Evolutionary conservation across 352 stramenopile genomes (phyloP).

Genomic region (Phytophthora sansomeana): DNA sequence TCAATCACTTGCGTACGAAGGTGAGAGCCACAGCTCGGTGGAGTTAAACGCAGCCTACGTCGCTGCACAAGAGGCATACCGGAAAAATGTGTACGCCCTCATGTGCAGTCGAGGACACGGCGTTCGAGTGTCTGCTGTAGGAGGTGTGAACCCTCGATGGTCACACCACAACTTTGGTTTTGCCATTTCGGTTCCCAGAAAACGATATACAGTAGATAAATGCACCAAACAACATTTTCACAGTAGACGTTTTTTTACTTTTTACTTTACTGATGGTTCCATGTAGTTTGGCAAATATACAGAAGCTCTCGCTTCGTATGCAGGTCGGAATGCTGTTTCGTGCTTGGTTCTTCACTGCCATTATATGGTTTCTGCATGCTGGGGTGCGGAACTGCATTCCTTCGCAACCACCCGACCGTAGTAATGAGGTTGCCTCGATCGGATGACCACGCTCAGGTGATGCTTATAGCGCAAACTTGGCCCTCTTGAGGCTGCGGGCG

Average conservation of each 20-base stretch:
- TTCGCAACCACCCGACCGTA: neutral
- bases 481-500: slow-evolving; percentile 26
- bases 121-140: slow-evolving; percentile 44
- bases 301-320: slow-evolving; percentile 37
- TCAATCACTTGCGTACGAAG: slow-evolving; percentile 31
- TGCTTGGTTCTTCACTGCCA: slow-evolving; percentile 26
- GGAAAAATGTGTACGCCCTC: slow-evolving; percentile 25
- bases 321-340: slow-evolving; percentile 19
- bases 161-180: no score
- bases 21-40: slow-evolving; percentile 11
- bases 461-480: slow-evolving; percentile 33
- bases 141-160: neutral
- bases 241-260: slow-evolving; percentile 26
- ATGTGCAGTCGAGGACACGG: slow-evolving; percentile 44
- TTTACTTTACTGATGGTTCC: slow-evolving; percentile 39
- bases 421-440: slow-evolving; percentile 2
- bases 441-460: slow-evolving; percentile 2
- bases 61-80: slow-evolving; percentile 25
- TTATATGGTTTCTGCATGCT: slow-evolving; percentile 12
- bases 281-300: slow-evolving; percentile 37
- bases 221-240: neutral
- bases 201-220: no score
- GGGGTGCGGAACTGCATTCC: slow-evolving; percentile 24
- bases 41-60: slow-evolving; percentile 19
- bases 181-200: no score